These are phyloP conservation scores for Fusarium xyrophilum DNA, from an alignment of 2,329 filamentous ascomycete species.

Conservation along the genomic window DNA sequence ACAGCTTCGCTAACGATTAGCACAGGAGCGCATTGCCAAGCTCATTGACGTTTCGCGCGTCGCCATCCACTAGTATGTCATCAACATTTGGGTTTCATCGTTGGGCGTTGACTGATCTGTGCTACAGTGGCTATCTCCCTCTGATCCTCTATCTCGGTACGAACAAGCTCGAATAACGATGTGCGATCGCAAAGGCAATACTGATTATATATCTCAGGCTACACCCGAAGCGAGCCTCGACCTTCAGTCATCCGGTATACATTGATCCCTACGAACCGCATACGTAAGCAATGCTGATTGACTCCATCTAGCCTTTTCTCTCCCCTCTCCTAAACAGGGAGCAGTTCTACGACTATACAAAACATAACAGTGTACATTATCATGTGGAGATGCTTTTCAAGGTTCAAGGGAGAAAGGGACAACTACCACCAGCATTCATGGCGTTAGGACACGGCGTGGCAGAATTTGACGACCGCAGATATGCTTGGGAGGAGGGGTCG, in stretches of 20 bases:
- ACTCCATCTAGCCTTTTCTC: conserved; percentile 62
- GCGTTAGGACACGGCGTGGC: conserved; percentile 37
- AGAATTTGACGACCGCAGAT: conserved; percentile 24
- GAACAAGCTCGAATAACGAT: conserved; percentile 38
- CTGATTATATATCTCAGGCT: conserved; percentile 64
- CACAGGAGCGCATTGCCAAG: conserved; percentile 94
- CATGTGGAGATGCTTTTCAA: conserved; percentile 13
- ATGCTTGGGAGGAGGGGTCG: conserved; percentile 31
- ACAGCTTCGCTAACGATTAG: conserved; percentile 15
- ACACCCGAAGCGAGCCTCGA: conserved; percentile 91
- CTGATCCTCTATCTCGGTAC: conserved; percentile 95
- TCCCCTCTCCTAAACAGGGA: conserved; percentile 62
- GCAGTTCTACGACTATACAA: conserved; percentile 10
- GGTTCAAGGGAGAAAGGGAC: conserved; percentile 1
- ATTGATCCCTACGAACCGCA: not conserved
- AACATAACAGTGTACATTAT: conserved; percentile 40
- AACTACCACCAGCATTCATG: conserved; percentile 36
- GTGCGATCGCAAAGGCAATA: conserved; percentile 18
- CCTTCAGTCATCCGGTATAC: conserved; percentile 71
- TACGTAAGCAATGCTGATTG: conserved; percentile 28
- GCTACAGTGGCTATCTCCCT: conserved; percentile 85
- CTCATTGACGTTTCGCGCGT: conserved; percentile 94
- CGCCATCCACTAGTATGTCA: conserved; percentile 89
- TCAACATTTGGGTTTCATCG: not conserved
- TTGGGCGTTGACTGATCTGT: conserved; percentile 46